Evolutionary conservation across 306 rosid genomes (phyloP).

Genomic region (Vicia villosa): DNA sequence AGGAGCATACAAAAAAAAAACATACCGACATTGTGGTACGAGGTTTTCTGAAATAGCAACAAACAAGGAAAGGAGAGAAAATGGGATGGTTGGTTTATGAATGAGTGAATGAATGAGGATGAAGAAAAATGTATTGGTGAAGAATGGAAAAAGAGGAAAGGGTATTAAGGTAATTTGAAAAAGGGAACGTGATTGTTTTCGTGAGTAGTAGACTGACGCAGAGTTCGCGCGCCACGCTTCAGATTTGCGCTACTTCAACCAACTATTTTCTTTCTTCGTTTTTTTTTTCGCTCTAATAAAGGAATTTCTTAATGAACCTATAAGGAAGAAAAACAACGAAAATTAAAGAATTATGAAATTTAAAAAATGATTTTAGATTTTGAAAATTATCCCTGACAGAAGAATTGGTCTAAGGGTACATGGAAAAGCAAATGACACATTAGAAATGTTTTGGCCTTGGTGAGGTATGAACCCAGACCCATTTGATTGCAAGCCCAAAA

Average conservation of each 20-base stretch:
- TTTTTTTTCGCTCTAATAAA: too few species aligned
- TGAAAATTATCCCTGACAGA: too few species aligned
- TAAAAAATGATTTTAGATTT: too few species aligned
- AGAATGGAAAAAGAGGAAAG: not conserved
- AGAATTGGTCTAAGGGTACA: too few species aligned
- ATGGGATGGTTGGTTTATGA: not conserved
- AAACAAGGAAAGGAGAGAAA: not conserved
- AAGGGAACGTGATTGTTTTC: not conserved
- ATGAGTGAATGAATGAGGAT: not conserved
- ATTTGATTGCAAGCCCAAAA: too few species aligned
- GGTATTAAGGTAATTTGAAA: not conserved
- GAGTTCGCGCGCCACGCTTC: not conserved
- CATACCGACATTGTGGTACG: constrained; percentile 53
- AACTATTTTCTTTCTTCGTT: not conserved
- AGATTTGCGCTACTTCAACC: not conserved
- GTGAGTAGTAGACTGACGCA: not conserved
- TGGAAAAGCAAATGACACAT: too few species aligned
- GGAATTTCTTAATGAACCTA: too few species aligned
- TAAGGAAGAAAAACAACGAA: too few species aligned
- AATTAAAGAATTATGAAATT: too few species aligned
- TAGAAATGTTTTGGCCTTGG: too few species aligned
- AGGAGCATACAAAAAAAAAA: not conserved
- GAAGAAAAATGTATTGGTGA: not conserved
- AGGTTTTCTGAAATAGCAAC: constrained; percentile 10
- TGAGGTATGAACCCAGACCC: too few species aligned